Evolutionary conservation across 1,284 basidiomycete species (phyloP).

Genomic region (Austroboletus rostrupii): DNA sequence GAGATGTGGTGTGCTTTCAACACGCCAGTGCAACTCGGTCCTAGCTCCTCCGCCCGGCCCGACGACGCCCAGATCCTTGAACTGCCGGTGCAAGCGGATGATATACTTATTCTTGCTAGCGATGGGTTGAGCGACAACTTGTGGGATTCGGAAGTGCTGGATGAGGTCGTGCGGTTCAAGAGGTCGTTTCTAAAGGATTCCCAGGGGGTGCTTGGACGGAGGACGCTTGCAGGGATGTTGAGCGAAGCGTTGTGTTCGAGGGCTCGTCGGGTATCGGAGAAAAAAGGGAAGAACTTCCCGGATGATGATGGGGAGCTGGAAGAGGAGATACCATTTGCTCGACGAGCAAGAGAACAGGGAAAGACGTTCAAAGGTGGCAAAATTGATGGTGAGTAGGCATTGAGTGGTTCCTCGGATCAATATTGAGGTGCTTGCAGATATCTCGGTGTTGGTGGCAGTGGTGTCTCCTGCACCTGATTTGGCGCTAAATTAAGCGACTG

Average conservation of each 20-base stretch:
- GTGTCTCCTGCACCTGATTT: slow-evolving; percentile 44
- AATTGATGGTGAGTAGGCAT: slow-evolving; percentile 57
- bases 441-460: slow-evolving; percentile 60
- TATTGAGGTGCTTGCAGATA: slow-evolving; percentile 41
- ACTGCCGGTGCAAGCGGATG: slow-evolving; percentile 78
- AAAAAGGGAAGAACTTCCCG: slow-evolving; percentile 23
- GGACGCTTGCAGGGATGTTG: slow-evolving; percentile 60
- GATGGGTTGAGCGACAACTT: slow-evolving; percentile 94
- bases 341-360: slow-evolving; percentile 62
- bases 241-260: slow-evolving; percentile 71
- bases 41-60: slow-evolving; percentile 67
- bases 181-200: slow-evolving; percentile 34
- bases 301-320: slow-evolving; percentile 30
- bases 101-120: slow-evolving; percentile 85
- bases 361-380: slow-evolving; percentile 68
- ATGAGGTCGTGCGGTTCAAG: slow-evolving; percentile 76
- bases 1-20: slow-evolving; percentile 98
- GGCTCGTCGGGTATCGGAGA: slow-evolving; percentile 57
- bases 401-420: background rate
- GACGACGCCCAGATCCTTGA: slow-evolving; percentile 72
- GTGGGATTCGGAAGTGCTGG: slow-evolving; percentile 92
- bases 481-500: slow-evolving; percentile 8
- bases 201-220: slow-evolving; percentile 39
- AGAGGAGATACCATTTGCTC: slow-evolving; percentile 65
- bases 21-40: slow-evolving; percentile 86